phyloP scores from a whole-genome alignment of 108 stramenopile species.

The Skeletonema menzelii region DNA sequence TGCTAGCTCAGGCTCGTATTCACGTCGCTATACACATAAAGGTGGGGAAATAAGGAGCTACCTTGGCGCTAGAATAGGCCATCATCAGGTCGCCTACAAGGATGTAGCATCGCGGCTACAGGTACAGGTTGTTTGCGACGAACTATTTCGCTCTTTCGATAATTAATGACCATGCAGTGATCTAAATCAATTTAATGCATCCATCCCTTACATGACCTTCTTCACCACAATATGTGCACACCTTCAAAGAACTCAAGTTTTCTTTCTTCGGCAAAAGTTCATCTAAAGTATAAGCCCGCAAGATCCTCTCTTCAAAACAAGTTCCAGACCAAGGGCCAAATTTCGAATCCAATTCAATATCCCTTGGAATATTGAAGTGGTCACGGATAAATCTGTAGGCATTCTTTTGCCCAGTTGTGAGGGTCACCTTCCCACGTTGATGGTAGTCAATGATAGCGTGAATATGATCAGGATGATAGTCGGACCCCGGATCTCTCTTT shows the following conservation, averaged over 20 bases:
- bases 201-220: conserved; percentile 37
- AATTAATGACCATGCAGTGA: too few relatives aligned
- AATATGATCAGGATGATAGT: conserved; percentile 56
- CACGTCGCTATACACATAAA: too few relatives aligned
- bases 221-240: conserved; percentile 49
- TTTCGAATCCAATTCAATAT: conserved; percentile 56
- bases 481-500: not conserved
- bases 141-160: too few relatives aligned
- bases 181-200: conserved; percentile 36
- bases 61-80: too few relatives aligned
- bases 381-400: conserved; percentile 60
- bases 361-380: conserved; percentile 54
- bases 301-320: conserved; percentile 73
- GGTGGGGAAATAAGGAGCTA: too few relatives aligned
- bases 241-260: conserved; percentile 4
- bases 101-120: too few relatives aligned
- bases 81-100: too few relatives aligned
- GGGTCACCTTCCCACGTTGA: conserved; percentile 44
- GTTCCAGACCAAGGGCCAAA: conserved; percentile 70
- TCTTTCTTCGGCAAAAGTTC: conserved; percentile 34
- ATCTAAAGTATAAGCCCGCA: conserved; percentile 62
- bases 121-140: too few relatives aligned
- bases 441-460: conserved; percentile 63
- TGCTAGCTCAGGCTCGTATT: too few relatives aligned
- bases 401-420: conserved; percentile 24